Evolutionary conservation across 768 basidiomycete species (phyloP).

Genomic region (Hysterangium stoloniferum): DNA sequence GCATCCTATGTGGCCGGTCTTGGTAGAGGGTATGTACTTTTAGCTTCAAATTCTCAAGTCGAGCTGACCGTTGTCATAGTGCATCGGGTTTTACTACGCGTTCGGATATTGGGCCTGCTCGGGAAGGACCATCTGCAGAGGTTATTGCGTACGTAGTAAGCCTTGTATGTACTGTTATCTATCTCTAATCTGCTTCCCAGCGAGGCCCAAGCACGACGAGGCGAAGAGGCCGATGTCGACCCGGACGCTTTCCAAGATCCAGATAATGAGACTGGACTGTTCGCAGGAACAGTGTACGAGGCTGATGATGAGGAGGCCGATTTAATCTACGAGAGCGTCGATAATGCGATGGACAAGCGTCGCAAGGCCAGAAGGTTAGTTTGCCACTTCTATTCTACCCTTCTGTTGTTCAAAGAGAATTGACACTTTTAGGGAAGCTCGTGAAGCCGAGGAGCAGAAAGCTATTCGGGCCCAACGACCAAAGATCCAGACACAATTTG

Average conservation of each 20-base stretch:
- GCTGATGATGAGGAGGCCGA: slow-evolving; percentile 98
- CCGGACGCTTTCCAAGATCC: slow-evolving; percentile 94
- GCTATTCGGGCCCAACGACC: slow-evolving; percentile 82
- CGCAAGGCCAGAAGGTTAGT: slow-evolving; percentile 72
- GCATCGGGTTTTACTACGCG: slow-evolving; percentile 97
- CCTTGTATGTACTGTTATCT: background rate
- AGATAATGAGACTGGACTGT: slow-evolving; percentile 93
- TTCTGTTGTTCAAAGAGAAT: slow-evolving; percentile 15
- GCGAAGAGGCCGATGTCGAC: slow-evolving; percentile 83
- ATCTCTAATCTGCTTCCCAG: slow-evolving; percentile 32
- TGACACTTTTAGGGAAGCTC: slow-evolving; percentile 50
- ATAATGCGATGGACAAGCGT: slow-evolving; percentile 83
- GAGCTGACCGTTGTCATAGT: slow-evolving; percentile 31
- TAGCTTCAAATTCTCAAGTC: background rate
- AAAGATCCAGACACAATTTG: slow-evolving; percentile 93
- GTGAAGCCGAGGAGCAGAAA: slow-evolving; percentile 63
- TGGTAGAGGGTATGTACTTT: slow-evolving; percentile 73
- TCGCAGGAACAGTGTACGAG: slow-evolving; percentile 93
- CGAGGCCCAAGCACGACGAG: slow-evolving; percentile 78
- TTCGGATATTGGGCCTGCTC: slow-evolving; percentile 96
- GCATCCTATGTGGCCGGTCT: slow-evolving; percentile 98
- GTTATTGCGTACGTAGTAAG: slow-evolving; percentile 62
- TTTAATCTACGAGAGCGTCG: slow-evolving; percentile 88
- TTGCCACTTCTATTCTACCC: slow-evolving; percentile 22
- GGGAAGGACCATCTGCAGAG: slow-evolving; percentile 91